Conservation (phyloP, 2,329 filamentous ascomycete genomes). For the Byssoonygena ceratinophila region DNA sequence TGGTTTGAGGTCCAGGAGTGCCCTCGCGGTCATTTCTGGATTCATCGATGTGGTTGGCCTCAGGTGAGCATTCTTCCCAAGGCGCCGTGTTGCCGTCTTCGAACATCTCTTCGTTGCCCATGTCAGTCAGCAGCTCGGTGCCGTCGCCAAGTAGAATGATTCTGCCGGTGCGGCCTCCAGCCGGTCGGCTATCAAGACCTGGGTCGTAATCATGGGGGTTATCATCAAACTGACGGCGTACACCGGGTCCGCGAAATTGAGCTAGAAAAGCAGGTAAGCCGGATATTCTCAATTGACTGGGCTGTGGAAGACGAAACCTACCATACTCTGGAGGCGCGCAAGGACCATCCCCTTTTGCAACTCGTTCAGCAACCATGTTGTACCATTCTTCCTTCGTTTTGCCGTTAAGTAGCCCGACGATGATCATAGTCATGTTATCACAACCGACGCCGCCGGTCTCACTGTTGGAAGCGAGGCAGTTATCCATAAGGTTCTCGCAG, state of each 20-base stretch:
- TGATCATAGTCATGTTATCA: slow-evolving; percentile 98
- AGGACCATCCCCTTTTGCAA: slow-evolving; percentile 92
- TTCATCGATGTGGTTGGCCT: slow-evolving; percentile 18
- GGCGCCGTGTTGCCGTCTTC: slow-evolving; percentile 55
- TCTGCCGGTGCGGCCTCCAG: slow-evolving; percentile 62
- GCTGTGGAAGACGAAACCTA: slow-evolving; percentile 47
- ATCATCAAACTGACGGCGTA: slow-evolving; percentile 73
- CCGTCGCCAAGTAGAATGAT: slow-evolving; percentile 94
- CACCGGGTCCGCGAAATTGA: slow-evolving; percentile 73
- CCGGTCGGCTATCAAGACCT: slow-evolving; percentile 42
- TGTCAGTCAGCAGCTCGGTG: slow-evolving; percentile 80
- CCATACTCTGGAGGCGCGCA: slow-evolving; percentile 99
- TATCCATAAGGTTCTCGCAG: slow-evolving; percentile 99
- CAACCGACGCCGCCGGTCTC: slow-evolving; percentile 96
- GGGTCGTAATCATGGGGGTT: slow-evolving; percentile 51
- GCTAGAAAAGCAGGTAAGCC: slow-evolving; percentile 43
- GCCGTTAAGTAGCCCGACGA: slow-evolving; percentile 80
- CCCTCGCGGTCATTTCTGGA: slow-evolving; percentile 39
- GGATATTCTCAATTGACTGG: background rate
- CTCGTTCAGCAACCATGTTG: slow-evolving; percentile 82
- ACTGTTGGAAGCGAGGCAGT: slow-evolving; percentile 93
- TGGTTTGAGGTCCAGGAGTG: slow-evolving; percentile 41
- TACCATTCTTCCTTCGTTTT: slow-evolving; percentile 98
- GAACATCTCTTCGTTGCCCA: slow-evolving; percentile 87
- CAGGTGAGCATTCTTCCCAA: slow-evolving; percentile 48